phyloP scores from a whole-genome alignment of 2,329 filamentous ascomycete species.

The Epicoccum sorghinum region DNA sequence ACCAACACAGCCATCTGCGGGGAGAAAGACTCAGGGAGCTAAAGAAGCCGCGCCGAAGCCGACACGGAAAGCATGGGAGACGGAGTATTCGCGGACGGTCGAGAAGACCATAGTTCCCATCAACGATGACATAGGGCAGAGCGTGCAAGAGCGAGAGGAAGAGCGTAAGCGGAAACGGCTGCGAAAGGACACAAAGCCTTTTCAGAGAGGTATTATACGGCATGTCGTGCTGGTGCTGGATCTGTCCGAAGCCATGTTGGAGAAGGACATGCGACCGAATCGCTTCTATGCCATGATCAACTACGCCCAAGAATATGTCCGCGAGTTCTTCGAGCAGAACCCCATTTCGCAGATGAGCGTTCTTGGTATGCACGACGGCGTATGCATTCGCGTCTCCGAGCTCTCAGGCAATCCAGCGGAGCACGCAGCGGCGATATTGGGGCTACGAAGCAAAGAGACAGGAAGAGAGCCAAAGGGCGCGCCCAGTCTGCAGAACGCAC shows the following conservation, averaged over 20 bases:
- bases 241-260: conserved; percentile 89
- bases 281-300: conserved; percentile 81
- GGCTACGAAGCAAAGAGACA: conserved; percentile 67
- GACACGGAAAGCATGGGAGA: conserved; percentile 55
- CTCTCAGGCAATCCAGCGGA: conserved; percentile 90
- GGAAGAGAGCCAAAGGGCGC: conserved; percentile 61
- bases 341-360: conserved; percentile 95
- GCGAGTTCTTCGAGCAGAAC: conserved; percentile 97
- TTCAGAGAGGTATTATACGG: conserved; percentile 97
- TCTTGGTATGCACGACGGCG: conserved; percentile 89
- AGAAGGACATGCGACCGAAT: conserved; percentile 92
- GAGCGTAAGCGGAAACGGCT: conserved; percentile 81
- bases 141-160: conserved; percentile 76
- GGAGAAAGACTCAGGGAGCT: conserved; percentile 25
- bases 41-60: conserved; percentile 47
- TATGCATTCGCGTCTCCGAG: conserved; percentile 84
- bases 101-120: conserved; percentile 65
- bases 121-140: conserved; percentile 71
- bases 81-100: conserved; percentile 52
- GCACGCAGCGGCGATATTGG: conserved; percentile 78
- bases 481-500: conserved; percentile 79
- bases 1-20: conserved; percentile 30
- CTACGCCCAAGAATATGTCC: conserved; percentile 85
- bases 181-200: conserved; percentile 89
- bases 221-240: conserved; percentile 91